Evolutionary conservation across 495 filamentous ascomycete genomes (phyloP).

Genomic region (Polyplosphaeria fusca): DNA sequence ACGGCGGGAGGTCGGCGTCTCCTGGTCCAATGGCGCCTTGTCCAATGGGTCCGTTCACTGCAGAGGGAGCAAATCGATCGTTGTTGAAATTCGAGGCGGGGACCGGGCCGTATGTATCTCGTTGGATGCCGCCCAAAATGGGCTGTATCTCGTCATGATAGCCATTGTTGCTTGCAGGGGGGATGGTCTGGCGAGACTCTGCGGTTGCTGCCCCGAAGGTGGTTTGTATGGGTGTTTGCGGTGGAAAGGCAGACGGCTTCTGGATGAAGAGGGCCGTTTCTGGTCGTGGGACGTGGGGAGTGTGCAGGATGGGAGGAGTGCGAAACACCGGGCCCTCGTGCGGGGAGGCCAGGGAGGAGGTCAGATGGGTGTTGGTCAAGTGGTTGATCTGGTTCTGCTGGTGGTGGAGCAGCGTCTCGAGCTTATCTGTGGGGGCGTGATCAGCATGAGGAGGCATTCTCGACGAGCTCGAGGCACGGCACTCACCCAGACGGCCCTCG

Average conservation of each 20-base stretch:
- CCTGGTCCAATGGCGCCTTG: constrained; percentile 42
- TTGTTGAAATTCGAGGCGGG: constrained; percentile 14
- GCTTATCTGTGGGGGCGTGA: constrained; percentile 27
- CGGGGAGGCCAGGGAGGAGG: constrained; percentile 17
- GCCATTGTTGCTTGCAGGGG: constrained; percentile 9
- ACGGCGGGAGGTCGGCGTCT: constrained; percentile 78
- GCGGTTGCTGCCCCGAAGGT: constrained; percentile 6
- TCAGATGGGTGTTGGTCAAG: constrained; percentile 31
- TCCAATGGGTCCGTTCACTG: background rate
- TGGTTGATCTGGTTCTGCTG: constrained; percentile 41
- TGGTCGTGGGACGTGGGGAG: constrained; percentile 52
- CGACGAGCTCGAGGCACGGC: constrained; percentile 44
- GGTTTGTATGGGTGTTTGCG: constrained; percentile 13
- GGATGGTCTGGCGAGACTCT: background rate
- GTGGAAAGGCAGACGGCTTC: constrained; percentile 50
- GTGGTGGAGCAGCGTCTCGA: constrained; percentile 38
- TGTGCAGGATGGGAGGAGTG: constrained; percentile 30
- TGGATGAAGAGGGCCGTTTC: constrained; percentile 63
- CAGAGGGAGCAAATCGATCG: constrained; percentile 15
- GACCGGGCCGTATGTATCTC: constrained; percentile 13
- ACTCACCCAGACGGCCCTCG: constrained; percentile 66
- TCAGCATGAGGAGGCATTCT: background rate
- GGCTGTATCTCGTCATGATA: constrained; percentile 22
- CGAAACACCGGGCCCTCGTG: constrained; percentile 32
- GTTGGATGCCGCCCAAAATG: constrained; percentile 1